Evolutionary conservation across 2,329 filamentous ascomycete species (phyloP), one percentile per base, ranked within the genome.

Genomic region (Fusarium avenaceum): DNA sequence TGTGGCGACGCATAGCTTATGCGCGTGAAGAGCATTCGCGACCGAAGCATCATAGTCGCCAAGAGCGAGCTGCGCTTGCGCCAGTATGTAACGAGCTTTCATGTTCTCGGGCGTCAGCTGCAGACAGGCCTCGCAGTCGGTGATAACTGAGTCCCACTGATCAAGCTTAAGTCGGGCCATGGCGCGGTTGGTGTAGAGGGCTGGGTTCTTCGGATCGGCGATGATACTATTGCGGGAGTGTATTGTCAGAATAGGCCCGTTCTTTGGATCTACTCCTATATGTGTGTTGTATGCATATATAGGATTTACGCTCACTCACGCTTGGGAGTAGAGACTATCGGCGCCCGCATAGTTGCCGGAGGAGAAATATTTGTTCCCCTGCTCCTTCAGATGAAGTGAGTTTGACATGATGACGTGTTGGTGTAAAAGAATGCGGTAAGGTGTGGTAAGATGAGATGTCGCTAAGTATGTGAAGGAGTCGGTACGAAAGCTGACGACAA

Each of bases 171-270:
- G 84, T 40, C 94, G 88, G 5, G 91, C 89, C 80, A 97, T 91
- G 51, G 94, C 92, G 54, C 94, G 92, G 80, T 97, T 98, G 39
- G 93, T 95, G 80, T 94, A 97, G 50, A 97, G 86, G 30, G 91
- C 84, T 2, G 91, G 88, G 76, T 97, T 96, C 56, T 83, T 86
- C 6, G 92, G 86, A 79, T 97, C 92, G 76, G 89, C 88, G 72
- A 92, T 88, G 72, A 97, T 94, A 40, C 90, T 93, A 70, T 30
- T 39, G 26, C 20, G 57, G 38, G 33, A 48, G n/a, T 26, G 22
- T 9, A n/a, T 43, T 40, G 65, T 63, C 49, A 67, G 65, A 66
- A 49, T 48, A 28, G 24, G 43, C 44, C 39, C 39, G 13, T 40
- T 33, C 24, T 20, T 9, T 56, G 32, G 32, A 24, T n/a, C 20